Percentiles rank a stretch among this genome's conserved stretches.
These are phyloP conservation scores for Phytophthora agathidicida DNA, from an alignment of 352 stramenopile genomes.

Conservation along the genomic window DNA sequence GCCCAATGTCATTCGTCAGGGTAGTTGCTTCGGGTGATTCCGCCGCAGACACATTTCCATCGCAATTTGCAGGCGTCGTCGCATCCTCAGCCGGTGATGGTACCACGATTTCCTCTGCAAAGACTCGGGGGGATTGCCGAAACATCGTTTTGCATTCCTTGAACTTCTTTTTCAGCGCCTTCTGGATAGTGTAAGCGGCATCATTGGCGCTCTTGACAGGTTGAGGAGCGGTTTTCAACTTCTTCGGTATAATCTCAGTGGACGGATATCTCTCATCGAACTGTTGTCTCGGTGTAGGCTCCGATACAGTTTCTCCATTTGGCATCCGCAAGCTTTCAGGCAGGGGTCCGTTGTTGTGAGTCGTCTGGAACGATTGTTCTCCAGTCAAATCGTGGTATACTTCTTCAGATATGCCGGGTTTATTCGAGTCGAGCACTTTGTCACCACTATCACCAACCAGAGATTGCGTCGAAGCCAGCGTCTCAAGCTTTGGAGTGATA, in stretches of 20 bases:
- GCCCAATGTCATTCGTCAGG: neutral
- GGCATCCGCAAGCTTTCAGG: no score
- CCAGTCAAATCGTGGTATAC: no score
- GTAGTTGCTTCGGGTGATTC: neutral
- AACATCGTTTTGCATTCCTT: constrained; percentile 49
- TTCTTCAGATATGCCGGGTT: no score
- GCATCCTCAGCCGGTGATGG: neutral
- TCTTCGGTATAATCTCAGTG: constrained; percentile 19
- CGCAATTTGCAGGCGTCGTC: neutral
- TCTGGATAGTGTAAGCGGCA: constrained; percentile 51
- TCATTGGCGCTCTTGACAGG: constrained; percentile 18
- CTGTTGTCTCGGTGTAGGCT: neutral
- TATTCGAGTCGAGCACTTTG: no score
- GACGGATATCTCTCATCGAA: no score
- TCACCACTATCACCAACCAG: no score
- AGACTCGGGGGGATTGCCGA: constrained; percentile 50
- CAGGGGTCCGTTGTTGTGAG: no score
- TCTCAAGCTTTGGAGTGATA: neutral
- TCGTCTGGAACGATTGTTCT: no score
- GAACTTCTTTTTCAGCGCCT: constrained; percentile 51
- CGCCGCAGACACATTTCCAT: neutral
- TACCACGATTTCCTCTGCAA: constrained; percentile 33
- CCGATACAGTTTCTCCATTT: neutral
- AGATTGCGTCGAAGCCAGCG: constrained; percentile 3
- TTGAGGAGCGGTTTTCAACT: constrained; percentile 2